A percentile compares a stretch with the other conserved stretches of the same genome.
These are phyloP conservation scores for Puccinia hordei DNA, from an alignment of 1,284 basidiomycete species.

Conservation along the genomic window DNA sequence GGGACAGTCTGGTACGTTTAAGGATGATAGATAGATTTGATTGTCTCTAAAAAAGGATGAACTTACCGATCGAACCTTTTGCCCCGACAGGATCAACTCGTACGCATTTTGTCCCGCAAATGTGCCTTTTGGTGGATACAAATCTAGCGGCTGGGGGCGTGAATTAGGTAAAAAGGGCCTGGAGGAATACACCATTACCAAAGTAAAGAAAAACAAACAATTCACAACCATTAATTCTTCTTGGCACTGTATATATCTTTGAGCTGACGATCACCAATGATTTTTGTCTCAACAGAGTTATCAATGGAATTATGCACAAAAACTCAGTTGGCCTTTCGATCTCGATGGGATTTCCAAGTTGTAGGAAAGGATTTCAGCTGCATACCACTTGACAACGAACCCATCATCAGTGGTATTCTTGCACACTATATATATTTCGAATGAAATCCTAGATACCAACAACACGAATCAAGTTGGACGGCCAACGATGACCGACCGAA, in stretches of 20 bases:
- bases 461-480: neutral
- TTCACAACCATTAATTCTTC: neutral
- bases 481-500: neutral
- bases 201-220: conserved; percentile 26
- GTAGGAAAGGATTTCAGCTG: neutral
- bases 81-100: conserved; percentile 9
- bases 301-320: conserved; percentile 51
- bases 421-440: neutral
- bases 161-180: conserved; percentile 83
- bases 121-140: conserved; percentile 91
- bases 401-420: neutral
- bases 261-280: neutral
- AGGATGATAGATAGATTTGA: conserved; percentile 1
- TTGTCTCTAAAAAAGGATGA: conserved; percentile 32
- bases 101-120: conserved; percentile 62
- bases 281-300: conserved; percentile 27
- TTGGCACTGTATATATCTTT: neutral
- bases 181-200: conserved; percentile 50
- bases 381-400: neutral
- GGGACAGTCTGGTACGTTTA: conserved; percentile 62
- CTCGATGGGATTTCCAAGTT: conserved; percentile 35
- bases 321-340: conserved; percentile 39
- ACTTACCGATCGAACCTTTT: conserved; percentile 51
- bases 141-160: conserved; percentile 78
- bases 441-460: neutral